Evolutionary conservation across 768 basidiomycete species (phyloP).

Genomic region (Flagelloscypha sp.): DNA sequence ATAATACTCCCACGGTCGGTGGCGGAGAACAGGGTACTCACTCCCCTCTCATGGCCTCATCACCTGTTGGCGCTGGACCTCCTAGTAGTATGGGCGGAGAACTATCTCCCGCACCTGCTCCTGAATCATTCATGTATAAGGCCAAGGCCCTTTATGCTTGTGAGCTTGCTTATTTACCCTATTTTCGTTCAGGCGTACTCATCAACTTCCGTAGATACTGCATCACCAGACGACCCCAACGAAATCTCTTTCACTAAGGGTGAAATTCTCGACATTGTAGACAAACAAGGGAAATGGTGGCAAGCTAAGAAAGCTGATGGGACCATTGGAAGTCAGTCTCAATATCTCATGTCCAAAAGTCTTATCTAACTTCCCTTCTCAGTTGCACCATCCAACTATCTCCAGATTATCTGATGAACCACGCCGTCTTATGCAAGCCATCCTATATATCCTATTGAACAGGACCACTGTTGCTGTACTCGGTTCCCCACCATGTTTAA

Average conservation of each 20-base stretch:
- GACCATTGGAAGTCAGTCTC: conserved; percentile 60
- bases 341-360: too few relatives aligned
- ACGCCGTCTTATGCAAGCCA: background rate
- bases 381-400: conserved; percentile 85
- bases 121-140: conserved; percentile 51
- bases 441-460: too few relatives aligned
- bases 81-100: conserved; percentile 54
- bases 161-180: conserved; percentile 27
- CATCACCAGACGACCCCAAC: conserved; percentile 91
- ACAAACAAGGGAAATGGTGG: conserved; percentile 94
- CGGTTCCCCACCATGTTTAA: too few relatives aligned
- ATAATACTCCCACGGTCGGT: conserved; percentile 33
- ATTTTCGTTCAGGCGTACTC: conserved; percentile 13
- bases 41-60: conserved; percentile 47
- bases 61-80: conserved; percentile 62
- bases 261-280: conserved; percentile 85
- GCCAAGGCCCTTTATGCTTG: conserved; percentile 90
- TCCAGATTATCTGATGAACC: conserved; percentile 59
- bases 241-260: conserved; percentile 93
- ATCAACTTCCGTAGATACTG: conserved; percentile 55
- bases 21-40: conserved; percentile 27
- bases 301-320: conserved; percentile 78
- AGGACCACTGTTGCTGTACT: too few relatives aligned
- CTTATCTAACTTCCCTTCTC: conserved; percentile 9
- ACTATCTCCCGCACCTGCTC: conserved; percentile 18